phyloP scores from a whole-genome alignment of 805 yeast genomes.

The Jamesozyma gamospora region DNA sequence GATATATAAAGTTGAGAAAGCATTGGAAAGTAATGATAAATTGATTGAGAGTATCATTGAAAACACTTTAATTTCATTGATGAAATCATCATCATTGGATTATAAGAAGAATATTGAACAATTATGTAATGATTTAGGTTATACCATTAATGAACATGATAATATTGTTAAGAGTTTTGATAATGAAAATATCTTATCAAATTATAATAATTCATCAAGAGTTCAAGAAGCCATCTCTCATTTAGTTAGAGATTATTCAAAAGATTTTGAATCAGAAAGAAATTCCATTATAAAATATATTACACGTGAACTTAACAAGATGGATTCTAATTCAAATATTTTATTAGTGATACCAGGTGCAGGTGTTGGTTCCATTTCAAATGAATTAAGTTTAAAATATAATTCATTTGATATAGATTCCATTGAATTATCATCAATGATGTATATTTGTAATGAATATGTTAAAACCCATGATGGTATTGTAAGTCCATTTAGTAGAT shows the following conservation, averaged over 20 bases:
- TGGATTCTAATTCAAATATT: slow-evolving; percentile 24
- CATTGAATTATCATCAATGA: slow-evolving; percentile 64
- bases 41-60: background rate
- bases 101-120: background rate
- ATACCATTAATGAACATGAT: background rate
- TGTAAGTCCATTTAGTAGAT: slow-evolving; percentile 48
- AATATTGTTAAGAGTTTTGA: background rate
- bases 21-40: background rate
- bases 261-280: slow-evolving; percentile 39
- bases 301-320: slow-evolving; percentile 30
- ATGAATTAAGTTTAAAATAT: slow-evolving; percentile 39
- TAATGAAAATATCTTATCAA: background rate
- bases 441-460: slow-evolving; percentile 61
- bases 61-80: background rate
- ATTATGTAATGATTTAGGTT: background rate
- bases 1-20: background rate
- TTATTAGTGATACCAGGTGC: slow-evolving; percentile 75
- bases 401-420: slow-evolving; percentile 49
- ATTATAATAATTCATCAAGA: slow-evolving; percentile 13
- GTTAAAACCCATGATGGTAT: background rate
- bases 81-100: background rate
- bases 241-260: slow-evolving; percentile 69
- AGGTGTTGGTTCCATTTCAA: slow-evolving; percentile 73
- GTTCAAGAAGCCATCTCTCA: slow-evolving; percentile 69
- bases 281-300: slow-evolving; percentile 47